phyloP scores from a whole-genome alignment of 2,329 filamentous ascomycete genomes.

The Fusarium nanum region DNA sequence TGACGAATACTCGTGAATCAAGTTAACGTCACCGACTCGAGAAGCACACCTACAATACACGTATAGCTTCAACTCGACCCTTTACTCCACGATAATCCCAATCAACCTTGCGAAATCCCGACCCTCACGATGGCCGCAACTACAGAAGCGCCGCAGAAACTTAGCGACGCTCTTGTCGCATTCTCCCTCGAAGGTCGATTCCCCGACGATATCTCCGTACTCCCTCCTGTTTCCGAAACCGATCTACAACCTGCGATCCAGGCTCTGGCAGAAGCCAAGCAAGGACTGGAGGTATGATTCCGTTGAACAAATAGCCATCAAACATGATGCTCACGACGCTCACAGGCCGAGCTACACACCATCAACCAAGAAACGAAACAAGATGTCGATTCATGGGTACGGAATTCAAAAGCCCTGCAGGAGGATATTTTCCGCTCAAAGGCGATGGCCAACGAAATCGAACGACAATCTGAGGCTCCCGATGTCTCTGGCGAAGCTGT shows the following conservation, averaged over 20 bases:
- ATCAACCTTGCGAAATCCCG: neutral
- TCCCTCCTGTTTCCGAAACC: slow-evolving; percentile 53
- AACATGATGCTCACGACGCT: slow-evolving; percentile 35
- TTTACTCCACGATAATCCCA: neutral
- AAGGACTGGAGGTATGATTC: slow-evolving; percentile 54
- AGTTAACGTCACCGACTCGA: slow-evolving; percentile 1
- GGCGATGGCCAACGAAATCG: slow-evolving; percentile 82
- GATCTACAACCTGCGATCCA: slow-evolving; percentile 56
- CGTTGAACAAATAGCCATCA: slow-evolving; percentile 2
- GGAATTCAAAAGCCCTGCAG: slow-evolving; percentile 84
- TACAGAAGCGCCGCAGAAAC: slow-evolving; percentile 46
- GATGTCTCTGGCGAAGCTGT: slow-evolving; percentile 64
- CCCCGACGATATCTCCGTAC: slow-evolving; percentile 53
- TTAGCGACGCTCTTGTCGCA: slow-evolving; percentile 56
- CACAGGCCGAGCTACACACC: slow-evolving; percentile 72
- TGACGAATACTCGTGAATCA: neutral
- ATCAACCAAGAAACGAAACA: slow-evolving; percentile 82
- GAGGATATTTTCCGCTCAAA: slow-evolving; percentile 86
- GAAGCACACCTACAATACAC: slow-evolving; percentile 10
- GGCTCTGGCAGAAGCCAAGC: slow-evolving; percentile 52
- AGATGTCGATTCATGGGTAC: slow-evolving; percentile 87
- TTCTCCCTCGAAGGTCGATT: slow-evolving; percentile 57
- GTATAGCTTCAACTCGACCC: slow-evolving; percentile 24
- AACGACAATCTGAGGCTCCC: slow-evolving; percentile 77
- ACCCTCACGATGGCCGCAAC: slow-evolving; percentile 48